Evolutionary conservation across 2,329 filamentous ascomycete species (phyloP).

Genomic region (Fusarium sp.): DNA sequence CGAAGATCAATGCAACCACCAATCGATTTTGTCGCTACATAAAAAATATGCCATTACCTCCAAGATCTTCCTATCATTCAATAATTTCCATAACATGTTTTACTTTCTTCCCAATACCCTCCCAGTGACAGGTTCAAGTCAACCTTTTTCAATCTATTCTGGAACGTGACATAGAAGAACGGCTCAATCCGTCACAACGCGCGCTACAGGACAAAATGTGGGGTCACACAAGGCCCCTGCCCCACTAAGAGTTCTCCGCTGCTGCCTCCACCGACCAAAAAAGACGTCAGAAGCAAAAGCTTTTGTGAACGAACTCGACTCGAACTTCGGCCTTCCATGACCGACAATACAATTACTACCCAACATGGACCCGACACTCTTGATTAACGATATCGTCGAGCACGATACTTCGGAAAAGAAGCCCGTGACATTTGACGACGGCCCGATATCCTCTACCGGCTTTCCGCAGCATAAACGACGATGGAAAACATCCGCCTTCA

Average conservation of each 20-base stretch:
- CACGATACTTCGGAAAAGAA: conserved; percentile 69
- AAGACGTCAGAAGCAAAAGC: conserved; percentile 35
- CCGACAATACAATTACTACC: conserved; percentile 12
- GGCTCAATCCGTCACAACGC: conserved; percentile 28
- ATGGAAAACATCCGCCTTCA: conserved; percentile 79
- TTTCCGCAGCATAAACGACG: conserved; percentile 93
- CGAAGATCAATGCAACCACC: neutral
- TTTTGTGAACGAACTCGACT: conserved; percentile 5
- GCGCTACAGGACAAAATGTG: conserved; percentile 26
- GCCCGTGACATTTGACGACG: conserved; percentile 68
- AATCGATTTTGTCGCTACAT: neutral
- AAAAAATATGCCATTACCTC: neutral
- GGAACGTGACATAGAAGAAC: conserved; percentile 30
- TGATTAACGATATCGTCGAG: conserved; percentile 84
- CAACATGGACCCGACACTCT: conserved; percentile 59
- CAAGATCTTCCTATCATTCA: neutral
- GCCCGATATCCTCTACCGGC: conserved; percentile 65
- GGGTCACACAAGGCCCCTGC: conserved; percentile 23
- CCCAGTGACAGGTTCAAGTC: neutral
- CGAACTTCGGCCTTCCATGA: neutral
- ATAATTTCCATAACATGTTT: neutral
- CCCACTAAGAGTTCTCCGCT: conserved; percentile 41
- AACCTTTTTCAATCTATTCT: conserved; percentile 2
- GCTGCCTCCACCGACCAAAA: conserved; percentile 30
- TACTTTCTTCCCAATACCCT: neutral